Base-by-base conservation (phyloP, 805 yeast species). In the Myxozyma vanderwaltii region DNA sequence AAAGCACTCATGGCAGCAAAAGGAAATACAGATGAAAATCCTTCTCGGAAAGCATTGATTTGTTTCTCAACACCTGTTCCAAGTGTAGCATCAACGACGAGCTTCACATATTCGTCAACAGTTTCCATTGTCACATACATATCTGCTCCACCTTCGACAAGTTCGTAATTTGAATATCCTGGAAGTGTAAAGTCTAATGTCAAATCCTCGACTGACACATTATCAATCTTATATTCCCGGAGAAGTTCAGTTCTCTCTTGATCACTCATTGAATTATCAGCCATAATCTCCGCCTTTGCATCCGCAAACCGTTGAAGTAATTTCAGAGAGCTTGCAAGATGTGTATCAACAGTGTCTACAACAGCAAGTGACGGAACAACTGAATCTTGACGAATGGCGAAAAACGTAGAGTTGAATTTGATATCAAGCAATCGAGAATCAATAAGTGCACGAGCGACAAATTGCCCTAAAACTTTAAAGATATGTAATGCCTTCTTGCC, bases 381-480 rank as follows among this genome's bases (percentile, higher is more conserved):
- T 26, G 21, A 36, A 19, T 72, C 63, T 59, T 81, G 76, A 15
- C 39, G 17, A 2, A 58, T 6, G 49, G 81, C 79, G 70, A 92
- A 87, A 69, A 92, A 89, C 2, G 83, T 71, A 0, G 84, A 81
- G 69, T 84, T 89, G 74, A 92, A 86, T 48, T 83, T 78, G 71
- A 92, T 85, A 71, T 94, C 98, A 48, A 92, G 80, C 47, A 91
- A 84, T 63, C 98, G 78, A n/a, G 89, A 85, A 72, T 92, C 99
- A 52, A 92, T 72, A 69, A 91, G 75, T 0, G 97, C 87, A 59
- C 97, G 79, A 0, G 96, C 97, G 53, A 91, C 78, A 69, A 94
- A 90, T 54, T 82, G 83, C 2, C 99, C 99, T 61, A 92, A 74
- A 21, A 82, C 79, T 15, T 79, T 77, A 71, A 89, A 92, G 48